Conservation (phyloP, 768 basidiomycete species). For the Epithele typhae region DNA sequence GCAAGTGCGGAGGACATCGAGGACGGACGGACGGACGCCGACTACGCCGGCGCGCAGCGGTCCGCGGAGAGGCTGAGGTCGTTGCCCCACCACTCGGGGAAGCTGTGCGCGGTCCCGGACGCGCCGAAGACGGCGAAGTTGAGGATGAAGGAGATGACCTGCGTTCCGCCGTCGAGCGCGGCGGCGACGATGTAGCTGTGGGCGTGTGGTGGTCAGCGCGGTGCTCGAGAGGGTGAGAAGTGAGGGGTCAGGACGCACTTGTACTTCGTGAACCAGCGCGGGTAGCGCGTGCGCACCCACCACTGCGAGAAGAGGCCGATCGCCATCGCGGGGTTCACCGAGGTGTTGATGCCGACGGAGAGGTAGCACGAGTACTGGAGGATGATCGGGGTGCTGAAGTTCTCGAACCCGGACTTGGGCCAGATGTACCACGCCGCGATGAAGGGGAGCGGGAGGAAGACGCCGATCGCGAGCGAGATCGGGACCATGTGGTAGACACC, state of each 20-base stretch:
- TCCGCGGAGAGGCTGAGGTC: constrained; percentile 23
- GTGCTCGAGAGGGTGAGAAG: not conserved
- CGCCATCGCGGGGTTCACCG: constrained; percentile 40
- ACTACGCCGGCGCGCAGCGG: constrained; percentile 19
- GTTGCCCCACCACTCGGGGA: constrained; percentile 27
- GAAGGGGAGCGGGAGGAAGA: constrained; percentile 53
- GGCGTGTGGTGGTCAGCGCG: not conserved
- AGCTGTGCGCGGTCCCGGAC: constrained; percentile 21
- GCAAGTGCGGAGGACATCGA: not conserved
- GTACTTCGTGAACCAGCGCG: constrained; percentile 36
- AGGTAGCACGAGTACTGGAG: constrained; percentile 37
- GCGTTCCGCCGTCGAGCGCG: constrained; percentile 36
- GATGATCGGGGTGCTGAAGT: constrained; percentile 46
- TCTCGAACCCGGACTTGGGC: constrained; percentile 44
- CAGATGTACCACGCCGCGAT: constrained; percentile 38
- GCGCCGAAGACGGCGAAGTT: constrained; percentile 30
- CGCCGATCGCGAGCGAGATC: constrained; percentile 45
- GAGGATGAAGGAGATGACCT: constrained; percentile 32
- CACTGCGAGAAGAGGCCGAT: constrained; percentile 44
- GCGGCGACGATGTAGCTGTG: constrained; percentile 36
- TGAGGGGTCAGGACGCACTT: constrained; percentile 17
- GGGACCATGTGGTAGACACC: constrained; percentile 14
- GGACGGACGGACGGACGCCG: no score
- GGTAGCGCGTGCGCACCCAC: constrained; percentile 35
- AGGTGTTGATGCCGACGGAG: constrained; percentile 55